These are phyloP conservation scores for Geotrichum citri-aurantii DNA, from an alignment of 1,139 yeast genomes.

Conservation along the genomic window DNA sequence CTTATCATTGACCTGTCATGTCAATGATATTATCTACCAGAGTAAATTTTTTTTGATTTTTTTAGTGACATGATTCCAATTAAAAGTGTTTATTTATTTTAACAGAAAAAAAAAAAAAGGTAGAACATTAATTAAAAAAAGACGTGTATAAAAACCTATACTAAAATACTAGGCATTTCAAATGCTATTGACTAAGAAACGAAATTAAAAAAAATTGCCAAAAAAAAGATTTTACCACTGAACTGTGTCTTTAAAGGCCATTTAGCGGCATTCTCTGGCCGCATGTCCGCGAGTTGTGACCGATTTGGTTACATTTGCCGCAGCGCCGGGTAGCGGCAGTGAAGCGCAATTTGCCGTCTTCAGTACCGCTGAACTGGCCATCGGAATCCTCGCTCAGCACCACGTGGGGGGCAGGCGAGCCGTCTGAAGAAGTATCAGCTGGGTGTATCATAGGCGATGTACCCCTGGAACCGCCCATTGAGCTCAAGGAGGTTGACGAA, in stretches of 20 bases:
- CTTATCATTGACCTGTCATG: too few species aligned
- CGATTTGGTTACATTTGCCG: conserved; percentile 11
- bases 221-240: not conserved
- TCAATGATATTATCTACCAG: too few species aligned
- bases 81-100: too few species aligned
- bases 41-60: too few species aligned
- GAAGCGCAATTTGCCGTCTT: not conserved
- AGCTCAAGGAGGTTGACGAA: not conserved
- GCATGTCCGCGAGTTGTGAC: conserved; percentile 12
- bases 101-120: too few species aligned
- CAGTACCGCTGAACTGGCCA: not conserved
- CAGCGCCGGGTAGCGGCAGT: conserved; percentile 4
- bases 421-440: not conserved
- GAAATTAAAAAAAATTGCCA: not conserved
- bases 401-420: not conserved
- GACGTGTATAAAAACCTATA: too few species aligned
- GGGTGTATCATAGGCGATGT: conserved; percentile 5
- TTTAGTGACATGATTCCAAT: too few species aligned
- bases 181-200: not conserved
- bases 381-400: not conserved
- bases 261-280: not conserved
- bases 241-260: not conserved
- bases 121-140: too few species aligned
- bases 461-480: not conserved
- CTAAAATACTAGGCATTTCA: not conserved